These are phyloP conservation scores for Metschnikowia cubensis DNA, from an alignment of 805 yeast species.

Conservation along the genomic window DNA sequence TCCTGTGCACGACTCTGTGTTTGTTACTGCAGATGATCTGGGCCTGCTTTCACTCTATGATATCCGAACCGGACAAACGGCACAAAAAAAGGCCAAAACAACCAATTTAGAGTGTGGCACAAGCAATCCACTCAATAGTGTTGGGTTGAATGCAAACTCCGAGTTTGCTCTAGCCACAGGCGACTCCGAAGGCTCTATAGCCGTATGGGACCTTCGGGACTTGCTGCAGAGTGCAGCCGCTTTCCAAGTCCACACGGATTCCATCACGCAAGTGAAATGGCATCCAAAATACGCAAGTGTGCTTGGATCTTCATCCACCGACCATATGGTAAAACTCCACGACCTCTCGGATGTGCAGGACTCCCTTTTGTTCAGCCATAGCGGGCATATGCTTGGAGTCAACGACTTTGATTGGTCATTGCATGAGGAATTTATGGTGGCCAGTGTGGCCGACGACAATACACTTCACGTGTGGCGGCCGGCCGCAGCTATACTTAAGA, in stretches of 20 bases:
- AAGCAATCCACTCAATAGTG: conserved; percentile 52
- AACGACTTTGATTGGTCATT: conserved; percentile 83
- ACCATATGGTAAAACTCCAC: conserved; percentile 59
- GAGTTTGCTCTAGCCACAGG: conserved; percentile 64
- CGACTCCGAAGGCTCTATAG: conserved; percentile 51
- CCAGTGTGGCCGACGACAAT: conserved; percentile 81
- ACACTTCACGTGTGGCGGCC: conserved; percentile 88
- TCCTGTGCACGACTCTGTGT: conserved; percentile 54
- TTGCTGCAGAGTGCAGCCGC: conserved; percentile 9
- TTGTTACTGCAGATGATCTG: conserved; percentile 68
- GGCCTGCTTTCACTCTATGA: conserved; percentile 21
- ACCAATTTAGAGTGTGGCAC: conserved; percentile 54
- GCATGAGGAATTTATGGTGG: conserved; percentile 63
- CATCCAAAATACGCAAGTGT: conserved; percentile 53
- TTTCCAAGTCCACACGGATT: conserved; percentile 42
- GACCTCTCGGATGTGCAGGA: conserved; percentile 37
- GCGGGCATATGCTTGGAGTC: conserved; percentile 85
- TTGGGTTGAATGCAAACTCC: conserved; percentile 58
- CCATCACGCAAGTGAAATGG: conserved; percentile 71
- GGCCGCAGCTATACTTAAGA: conserved; percentile 15
- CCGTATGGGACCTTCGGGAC: conserved; percentile 63
- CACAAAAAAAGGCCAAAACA: conserved; percentile 36
- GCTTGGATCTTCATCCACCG: conserved; percentile 64
- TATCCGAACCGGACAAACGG: conserved; percentile 34
- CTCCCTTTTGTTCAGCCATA: conserved; percentile 58